Evolutionary conservation across 1,139 yeast species (phyloP).

Genomic region (Hanseniaspora uvarum): DNA sequence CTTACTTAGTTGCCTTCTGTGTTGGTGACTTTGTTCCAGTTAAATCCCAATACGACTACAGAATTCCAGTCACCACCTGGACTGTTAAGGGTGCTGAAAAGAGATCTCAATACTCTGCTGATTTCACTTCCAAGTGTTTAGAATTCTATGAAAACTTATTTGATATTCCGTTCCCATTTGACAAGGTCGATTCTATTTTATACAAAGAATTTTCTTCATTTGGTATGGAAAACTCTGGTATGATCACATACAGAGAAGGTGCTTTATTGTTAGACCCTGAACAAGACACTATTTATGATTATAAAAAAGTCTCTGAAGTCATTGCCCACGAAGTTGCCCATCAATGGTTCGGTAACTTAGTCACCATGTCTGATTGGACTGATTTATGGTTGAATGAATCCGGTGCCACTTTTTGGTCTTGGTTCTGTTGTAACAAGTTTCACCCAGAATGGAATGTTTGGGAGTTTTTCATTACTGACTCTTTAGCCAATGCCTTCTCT

Average conservation of each 20-base stretch:
- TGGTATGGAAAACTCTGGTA: constrained; percentile 91
- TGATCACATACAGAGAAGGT: constrained; percentile 71
- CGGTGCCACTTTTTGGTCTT: constrained; percentile 85
- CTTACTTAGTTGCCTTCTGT: constrained; percentile 71
- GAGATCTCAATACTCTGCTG: constrained; percentile 58
- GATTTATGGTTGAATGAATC: constrained; percentile 89
- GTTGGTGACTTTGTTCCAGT: constrained; percentile 51
- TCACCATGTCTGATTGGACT: constrained; percentile 94
- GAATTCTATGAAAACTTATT: constrained; percentile 63
- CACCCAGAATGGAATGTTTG: constrained; percentile 84
- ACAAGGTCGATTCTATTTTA: constrained; percentile 74
- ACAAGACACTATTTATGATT: constrained; percentile 55
- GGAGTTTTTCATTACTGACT: constrained; percentile 59
- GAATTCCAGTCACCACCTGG: constrained; percentile 71
- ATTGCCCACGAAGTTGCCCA: constrained; percentile 87
- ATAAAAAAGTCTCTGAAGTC: constrained; percentile 74
- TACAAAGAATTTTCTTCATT: constrained; percentile 76
- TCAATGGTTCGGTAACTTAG: constrained; percentile 88
- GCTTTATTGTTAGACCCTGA: constrained; percentile 60
- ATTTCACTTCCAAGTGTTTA: constrained; percentile 64
- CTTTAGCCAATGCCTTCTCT: constrained; percentile 57
- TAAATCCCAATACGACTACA: constrained; percentile 46
- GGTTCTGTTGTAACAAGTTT: constrained; percentile 64
- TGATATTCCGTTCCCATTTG: constrained; percentile 65
- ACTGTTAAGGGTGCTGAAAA: constrained; percentile 64